A percentile compares a stretch with the other conserved stretches of the same genome.
Conservation (phyloP, 2,329 filamentous ascomycete genomes). For the Ophiostoma pallidulum region DNA sequence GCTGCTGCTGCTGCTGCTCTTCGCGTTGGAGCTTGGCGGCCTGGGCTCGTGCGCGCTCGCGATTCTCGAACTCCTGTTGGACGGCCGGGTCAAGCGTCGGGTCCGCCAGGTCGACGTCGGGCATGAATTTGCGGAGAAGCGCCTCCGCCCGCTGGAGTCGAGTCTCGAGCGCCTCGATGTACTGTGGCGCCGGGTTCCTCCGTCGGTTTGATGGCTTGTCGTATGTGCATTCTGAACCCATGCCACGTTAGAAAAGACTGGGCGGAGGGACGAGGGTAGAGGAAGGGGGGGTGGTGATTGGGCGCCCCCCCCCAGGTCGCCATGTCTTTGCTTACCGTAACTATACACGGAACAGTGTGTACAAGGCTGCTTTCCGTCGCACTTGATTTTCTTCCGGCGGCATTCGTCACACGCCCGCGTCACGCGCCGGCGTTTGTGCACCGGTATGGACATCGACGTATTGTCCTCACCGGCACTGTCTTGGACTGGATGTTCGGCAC, state of each 20-base stretch:
- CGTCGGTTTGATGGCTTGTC: slow-evolving; percentile 89
- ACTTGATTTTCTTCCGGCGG: slow-evolving; percentile 79
- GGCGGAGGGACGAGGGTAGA: too few species aligned
- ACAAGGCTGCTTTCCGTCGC: slow-evolving; percentile 77
- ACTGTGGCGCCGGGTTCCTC: slow-evolving; percentile 83
- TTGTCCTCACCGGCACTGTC: slow-evolving; percentile 20
- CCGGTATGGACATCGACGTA: slow-evolving; percentile 38
- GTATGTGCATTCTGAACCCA: slow-evolving; percentile 76
- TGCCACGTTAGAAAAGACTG: not conserved
- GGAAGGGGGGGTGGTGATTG: too few species aligned
- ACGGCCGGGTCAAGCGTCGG: slow-evolving; percentile 70
- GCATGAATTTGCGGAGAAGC: slow-evolving; percentile 68
- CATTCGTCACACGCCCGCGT: slow-evolving; percentile 77
- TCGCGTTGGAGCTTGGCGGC: slow-evolving; percentile 32
- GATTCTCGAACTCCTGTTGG: slow-evolving; percentile 55
- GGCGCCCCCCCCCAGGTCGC: too few species aligned
- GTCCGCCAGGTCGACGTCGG: slow-evolving; percentile 77
- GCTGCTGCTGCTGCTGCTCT: slow-evolving; percentile 16
- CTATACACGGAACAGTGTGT: slow-evolving; percentile 98
- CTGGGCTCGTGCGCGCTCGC: slow-evolving; percentile 42
- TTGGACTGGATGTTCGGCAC: not conserved
- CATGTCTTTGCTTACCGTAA: slow-evolving; percentile 64
- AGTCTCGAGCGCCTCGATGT: slow-evolving; percentile 80
- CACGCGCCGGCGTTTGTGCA: slow-evolving; percentile 69
- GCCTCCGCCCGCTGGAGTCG: slow-evolving; percentile 75